Evolutionary conservation across 2,329 filamentous ascomycete species (phyloP), one percentile per base, ranked within the genome.

Genomic region (Monosporascus cannonballus): DNA sequence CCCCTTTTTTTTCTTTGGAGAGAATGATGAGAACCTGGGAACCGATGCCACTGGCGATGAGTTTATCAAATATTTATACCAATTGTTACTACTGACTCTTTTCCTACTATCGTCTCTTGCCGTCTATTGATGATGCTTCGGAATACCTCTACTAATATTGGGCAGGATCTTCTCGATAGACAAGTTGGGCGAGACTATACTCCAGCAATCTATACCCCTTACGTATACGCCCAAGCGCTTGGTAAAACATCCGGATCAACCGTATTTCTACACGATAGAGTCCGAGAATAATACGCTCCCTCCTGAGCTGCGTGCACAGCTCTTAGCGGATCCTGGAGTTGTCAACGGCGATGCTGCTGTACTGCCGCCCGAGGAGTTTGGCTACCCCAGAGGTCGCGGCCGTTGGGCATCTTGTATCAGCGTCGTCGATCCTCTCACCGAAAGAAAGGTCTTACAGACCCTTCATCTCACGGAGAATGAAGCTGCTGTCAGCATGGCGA

Each of bases 341-440:
- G 82, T 85, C 7, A 91, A 90, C 65, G 89, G 87, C 6, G 86
- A 92, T 57, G 77, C 81, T n/a, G 75, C 78, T 4, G 77, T 86
- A 11, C 76, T 94, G 2, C 85, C 89, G 0, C 83, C 90, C 1
- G 83, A 87, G 59, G 89, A 96, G 5, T 96, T 99, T 67, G 94
- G 94, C 2, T 90, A 96, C 64, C 89, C 94, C 9, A 84, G 86
- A 52, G 91, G 85, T 24, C 84, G 82, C 54, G 87, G 89, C 20
- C 88, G 93, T 59, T 99, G 94, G 94, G 90, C 94, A 41, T 97
- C 93, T 9, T 97, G 92, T 69, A 92, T 99, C 59, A 91, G 90
- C 64, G 82, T 96, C 20, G 80, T 99, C 18, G 94, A 99, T 64
- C 92, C 94, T 0, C 68, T 93, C 3, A 81, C 76, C 17, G 81